phyloP scores from a whole-genome alignment of 1,284 basidiomycete species.

The Pterula multifida region DNA sequence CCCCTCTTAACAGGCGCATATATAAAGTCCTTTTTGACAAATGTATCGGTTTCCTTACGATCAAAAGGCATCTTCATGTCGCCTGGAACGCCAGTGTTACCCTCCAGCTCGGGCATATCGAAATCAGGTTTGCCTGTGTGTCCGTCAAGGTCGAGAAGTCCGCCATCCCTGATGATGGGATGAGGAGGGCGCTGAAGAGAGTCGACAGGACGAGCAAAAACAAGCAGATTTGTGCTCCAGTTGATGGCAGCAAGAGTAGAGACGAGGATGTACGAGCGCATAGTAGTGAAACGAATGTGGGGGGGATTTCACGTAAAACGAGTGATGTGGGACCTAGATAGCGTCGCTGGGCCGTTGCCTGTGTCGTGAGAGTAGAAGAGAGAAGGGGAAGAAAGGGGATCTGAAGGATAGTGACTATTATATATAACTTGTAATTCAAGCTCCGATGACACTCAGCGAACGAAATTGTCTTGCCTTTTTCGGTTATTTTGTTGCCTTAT shows the following conservation, averaged over 20 bases:
- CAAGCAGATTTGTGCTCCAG: neutral
- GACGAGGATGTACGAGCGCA: constrained; percentile 1
- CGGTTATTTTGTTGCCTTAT: neutral
- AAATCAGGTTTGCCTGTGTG: neutral
- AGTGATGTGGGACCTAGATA: neutral
- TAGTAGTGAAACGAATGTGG: neutral
- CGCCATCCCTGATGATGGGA: neutral
- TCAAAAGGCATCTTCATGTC: neutral
- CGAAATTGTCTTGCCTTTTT: neutral
- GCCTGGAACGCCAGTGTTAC: neutral
- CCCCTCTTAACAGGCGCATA: no score
- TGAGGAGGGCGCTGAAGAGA: neutral
- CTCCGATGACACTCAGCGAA: neutral
- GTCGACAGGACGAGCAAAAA: neutral
- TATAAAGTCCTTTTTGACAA: neutral
- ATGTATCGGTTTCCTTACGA: neutral
- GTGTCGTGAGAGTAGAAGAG: neutral
- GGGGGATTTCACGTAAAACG: neutral
- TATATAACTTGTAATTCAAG: neutral
- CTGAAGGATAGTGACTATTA: neutral
- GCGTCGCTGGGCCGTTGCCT: neutral
- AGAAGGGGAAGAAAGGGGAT: neutral
- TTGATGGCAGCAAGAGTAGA: neutral
- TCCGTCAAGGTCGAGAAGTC: neutral
- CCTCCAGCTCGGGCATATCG: neutral